Conservation (phyloP, 768 basidiomycete genomes). For the Clitopilus passeckerianus region DNA sequence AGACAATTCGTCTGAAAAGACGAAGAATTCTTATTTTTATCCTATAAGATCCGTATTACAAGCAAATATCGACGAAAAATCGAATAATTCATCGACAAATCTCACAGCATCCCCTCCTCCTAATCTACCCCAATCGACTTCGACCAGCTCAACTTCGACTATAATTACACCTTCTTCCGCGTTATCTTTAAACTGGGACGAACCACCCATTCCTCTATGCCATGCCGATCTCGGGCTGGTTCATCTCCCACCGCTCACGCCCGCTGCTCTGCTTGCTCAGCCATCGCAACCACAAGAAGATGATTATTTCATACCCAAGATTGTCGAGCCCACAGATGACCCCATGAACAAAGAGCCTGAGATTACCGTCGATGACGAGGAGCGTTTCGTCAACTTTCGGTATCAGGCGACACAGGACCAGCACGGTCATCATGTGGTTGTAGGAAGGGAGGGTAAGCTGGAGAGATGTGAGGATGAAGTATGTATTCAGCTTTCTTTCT, state of each 20-base stretch:
- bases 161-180: not conserved
- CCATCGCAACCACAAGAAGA: conserved; percentile 5
- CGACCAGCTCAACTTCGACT: not conserved
- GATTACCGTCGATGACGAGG: conserved; percentile 13
- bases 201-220: conserved; percentile 24
- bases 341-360: not conserved
- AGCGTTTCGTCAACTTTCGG: conserved; percentile 46
- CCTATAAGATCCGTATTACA: not conserved
- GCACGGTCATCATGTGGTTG: conserved; percentile 65
- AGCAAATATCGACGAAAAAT: not conserved
- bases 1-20: not conserved
- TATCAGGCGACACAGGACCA: conserved; percentile 61
- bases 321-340: not conserved
- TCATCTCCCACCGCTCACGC: conserved; percentile 30
- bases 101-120: not conserved
- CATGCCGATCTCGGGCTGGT: conserved; percentile 36
- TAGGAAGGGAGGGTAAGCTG: conserved; percentile 65
- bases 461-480: conserved; percentile 76
- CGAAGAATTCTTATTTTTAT: not conserved
- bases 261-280: conserved; percentile 8
- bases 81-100: not conserved
- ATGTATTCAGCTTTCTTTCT: not conserved
- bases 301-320: conserved; percentile 6
- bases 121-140: not conserved
- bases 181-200: not conserved